Base-by-base conservation (phyloP, 2,329 filamentous ascomycete species). In the Aspergillus pseudoglaucus region DNA sequence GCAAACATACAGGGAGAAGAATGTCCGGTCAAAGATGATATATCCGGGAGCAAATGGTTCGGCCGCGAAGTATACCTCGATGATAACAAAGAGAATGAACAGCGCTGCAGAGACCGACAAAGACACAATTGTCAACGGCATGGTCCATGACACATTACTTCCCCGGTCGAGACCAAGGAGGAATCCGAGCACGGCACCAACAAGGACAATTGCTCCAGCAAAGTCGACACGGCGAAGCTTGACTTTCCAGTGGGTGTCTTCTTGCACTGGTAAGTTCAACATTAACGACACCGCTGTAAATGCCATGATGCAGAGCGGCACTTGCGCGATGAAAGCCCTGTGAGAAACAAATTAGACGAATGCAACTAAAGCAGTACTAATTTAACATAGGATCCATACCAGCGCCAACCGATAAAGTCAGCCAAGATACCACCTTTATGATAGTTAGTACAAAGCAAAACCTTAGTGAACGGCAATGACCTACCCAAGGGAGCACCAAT, bases 41-140 rank as follows among this genome's bases (percentile, higher is more conserved):
- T 82, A 84, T 8, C 83, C 80, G 0, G 88, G 87, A 0, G 86
- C 86, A 56, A 91, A 88, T 0, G 88, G 87, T 49, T 89, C 78
- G 0, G 75, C 67, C 0, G 86, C 86, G 9, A 88, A 66, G 52
- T 79, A 80, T 54, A 77, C 75, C 68, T 91, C 88, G 47, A 90
- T 75, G 20, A 83, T 62, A 20, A 88, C 55, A 64, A 91, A 90
- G n/a, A 81, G 51, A 18, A 74, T 64, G 61, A 88, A 87, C 2
- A 88, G 69, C 0, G 77, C 69, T 0, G 78, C 65, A 0, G 82
- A 79, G 6, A 79, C 59, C 22, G 72, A 70, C 3, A 89, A 72
- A 1, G 79, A 76, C 8, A 75, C 66, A 25, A 87, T 69, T 1
- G 85, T 82, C 44, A 80, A 63, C 1, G 68, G 74, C 41, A 81